A percentile compares a stretch with the other conserved stretches of the same genome.
phyloP scores from a whole-genome alignment of 2,329 filamentous ascomycete species.

The Cercospora sp. region DNA sequence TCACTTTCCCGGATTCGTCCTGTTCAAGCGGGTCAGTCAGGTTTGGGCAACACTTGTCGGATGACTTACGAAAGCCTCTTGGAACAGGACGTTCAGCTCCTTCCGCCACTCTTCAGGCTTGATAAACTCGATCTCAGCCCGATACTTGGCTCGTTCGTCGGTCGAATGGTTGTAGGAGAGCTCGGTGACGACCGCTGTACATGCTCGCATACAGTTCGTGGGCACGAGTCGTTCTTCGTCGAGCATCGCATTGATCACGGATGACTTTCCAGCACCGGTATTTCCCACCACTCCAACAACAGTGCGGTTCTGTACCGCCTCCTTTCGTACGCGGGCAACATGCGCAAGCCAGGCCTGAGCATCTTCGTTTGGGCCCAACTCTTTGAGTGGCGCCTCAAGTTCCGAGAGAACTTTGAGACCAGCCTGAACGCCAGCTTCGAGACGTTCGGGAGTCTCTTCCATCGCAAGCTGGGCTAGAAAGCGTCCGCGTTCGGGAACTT shows the following conservation, averaged over 20 bases:
- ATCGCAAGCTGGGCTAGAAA: slow-evolving; percentile 39
- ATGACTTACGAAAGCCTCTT: slow-evolving; percentile 45
- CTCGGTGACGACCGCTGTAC: slow-evolving; percentile 63
- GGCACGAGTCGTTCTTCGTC: slow-evolving; percentile 60
- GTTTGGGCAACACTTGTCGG: background rate
- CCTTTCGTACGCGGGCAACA: slow-evolving; percentile 46
- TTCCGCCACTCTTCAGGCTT: slow-evolving; percentile 52
- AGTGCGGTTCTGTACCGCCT: slow-evolving; percentile 44
- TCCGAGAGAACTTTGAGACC: slow-evolving; percentile 42
- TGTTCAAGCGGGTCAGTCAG: background rate
- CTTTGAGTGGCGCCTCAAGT: slow-evolving; percentile 38
- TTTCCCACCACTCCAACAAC: slow-evolving; percentile 61
- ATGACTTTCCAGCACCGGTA: slow-evolving; percentile 63
- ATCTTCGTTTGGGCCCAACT: slow-evolving; percentile 34
- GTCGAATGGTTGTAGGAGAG: slow-evolving; percentile 56
- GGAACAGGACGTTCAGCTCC: slow-evolving; percentile 53
- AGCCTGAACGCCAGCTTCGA: slow-evolving; percentile 44
- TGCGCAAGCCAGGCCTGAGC: slow-evolving; percentile 44
- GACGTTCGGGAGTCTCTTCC: slow-evolving; percentile 36
- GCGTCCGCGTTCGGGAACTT: slow-evolving; percentile 17
- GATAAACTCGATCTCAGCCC: slow-evolving; percentile 61
- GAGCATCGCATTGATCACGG: slow-evolving; percentile 63
- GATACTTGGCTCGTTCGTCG: slow-evolving; percentile 46
- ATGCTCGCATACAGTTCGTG: slow-evolving; percentile 62
- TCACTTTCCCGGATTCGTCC: slow-evolving; percentile 43